phyloP scores from a whole-genome alignment of 2,329 filamentous ascomycete genomes.

The Colletotrichum lindemuthianum region DNA sequence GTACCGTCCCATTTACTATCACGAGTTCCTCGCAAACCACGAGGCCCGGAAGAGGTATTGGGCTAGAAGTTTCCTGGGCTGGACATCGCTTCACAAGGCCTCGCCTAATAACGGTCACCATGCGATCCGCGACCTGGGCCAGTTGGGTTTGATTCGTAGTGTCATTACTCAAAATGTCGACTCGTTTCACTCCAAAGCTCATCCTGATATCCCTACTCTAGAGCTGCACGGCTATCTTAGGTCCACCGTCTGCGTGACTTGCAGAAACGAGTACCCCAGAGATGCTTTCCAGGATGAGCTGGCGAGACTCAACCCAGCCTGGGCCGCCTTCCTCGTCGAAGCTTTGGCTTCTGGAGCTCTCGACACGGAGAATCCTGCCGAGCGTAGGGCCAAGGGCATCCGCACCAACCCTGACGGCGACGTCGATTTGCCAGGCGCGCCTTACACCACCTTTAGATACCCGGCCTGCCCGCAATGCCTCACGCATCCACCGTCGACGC shows the following conservation, averaged over 20 bases:
- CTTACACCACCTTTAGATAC: slow-evolving; percentile 91
- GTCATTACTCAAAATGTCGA: slow-evolving; percentile 98
- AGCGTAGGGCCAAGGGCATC: slow-evolving; percentile 74
- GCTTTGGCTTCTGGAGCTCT: slow-evolving; percentile 80
- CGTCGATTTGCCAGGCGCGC: slow-evolving; percentile 86
- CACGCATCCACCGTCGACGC: slow-evolving; percentile 64
- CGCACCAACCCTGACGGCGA: slow-evolving; percentile 95
- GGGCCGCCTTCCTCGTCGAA: slow-evolving; percentile 79
- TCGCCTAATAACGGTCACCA: slow-evolving; percentile 82
- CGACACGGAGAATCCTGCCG: slow-evolving; percentile 78
- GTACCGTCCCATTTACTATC: slow-evolving; percentile 91
- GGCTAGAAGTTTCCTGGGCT: slow-evolving; percentile 93
- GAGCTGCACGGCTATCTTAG: slow-evolving; percentile 94
- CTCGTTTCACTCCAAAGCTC: slow-evolving; percentile 85
- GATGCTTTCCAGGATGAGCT: slow-evolving; percentile 80
- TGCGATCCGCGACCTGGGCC: slow-evolving; percentile 77
- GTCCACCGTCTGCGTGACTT: slow-evolving; percentile 82
- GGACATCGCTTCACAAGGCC: slow-evolving; percentile 84
- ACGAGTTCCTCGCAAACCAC: slow-evolving; percentile 86
- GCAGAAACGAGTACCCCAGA: slow-evolving; percentile 76
- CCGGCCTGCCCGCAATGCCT: slow-evolving; percentile 88
- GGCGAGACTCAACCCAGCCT: slow-evolving; percentile 83
- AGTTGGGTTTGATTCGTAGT: slow-evolving; percentile 75
- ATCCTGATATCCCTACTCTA: slow-evolving; percentile 78
- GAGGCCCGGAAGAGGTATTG: slow-evolving; percentile 93